Conservation (phyloP, 129 eudicot genomes). For the Centella asiatica region DNA sequence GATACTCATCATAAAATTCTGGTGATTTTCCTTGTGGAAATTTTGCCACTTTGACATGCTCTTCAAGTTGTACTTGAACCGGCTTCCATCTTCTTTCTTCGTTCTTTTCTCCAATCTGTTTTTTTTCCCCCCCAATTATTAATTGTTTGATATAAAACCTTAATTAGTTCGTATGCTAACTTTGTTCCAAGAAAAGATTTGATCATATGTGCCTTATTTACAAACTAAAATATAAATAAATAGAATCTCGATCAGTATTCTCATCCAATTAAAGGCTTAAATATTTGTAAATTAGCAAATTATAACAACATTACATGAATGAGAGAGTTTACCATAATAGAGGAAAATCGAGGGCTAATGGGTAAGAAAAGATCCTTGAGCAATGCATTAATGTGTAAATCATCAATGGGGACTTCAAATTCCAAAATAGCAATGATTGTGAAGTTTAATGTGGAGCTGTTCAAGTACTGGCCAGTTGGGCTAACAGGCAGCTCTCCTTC, state of each 20-base stretch:
- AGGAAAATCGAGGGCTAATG: neutral
- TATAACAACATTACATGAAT: too few species aligned
- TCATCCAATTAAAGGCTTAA: neutral
- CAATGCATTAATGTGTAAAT: neutral
- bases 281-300: too few species aligned
- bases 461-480: constrained; percentile 1
- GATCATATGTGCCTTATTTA: too few species aligned
- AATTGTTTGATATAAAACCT: neutral
- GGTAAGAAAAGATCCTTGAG: neutral
- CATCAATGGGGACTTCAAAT: constrained; percentile 7
- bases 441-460: neutral
- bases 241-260: too few species aligned
- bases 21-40: constrained; percentile 25
- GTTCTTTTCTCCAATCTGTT: constrained; percentile 27
- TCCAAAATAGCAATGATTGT: neutral
- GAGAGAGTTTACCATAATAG: constrained; percentile 1
- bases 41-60: constrained; percentile 26
- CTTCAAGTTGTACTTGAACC: constrained; percentile 33
- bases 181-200: too few species aligned
- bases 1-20: constrained; percentile 23
- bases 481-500: constrained; percentile 5
- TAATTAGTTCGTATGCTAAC: too few species aligned
- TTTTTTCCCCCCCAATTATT: neutral
- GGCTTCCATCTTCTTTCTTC: constrained; percentile 40
- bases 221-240: too few species aligned